Evolutionary conservation across 108 stramenopile species (phyloP), one percentile per base, ranked within the genome.

Genomic region (Cyclostephanos tholiformis): DNA sequence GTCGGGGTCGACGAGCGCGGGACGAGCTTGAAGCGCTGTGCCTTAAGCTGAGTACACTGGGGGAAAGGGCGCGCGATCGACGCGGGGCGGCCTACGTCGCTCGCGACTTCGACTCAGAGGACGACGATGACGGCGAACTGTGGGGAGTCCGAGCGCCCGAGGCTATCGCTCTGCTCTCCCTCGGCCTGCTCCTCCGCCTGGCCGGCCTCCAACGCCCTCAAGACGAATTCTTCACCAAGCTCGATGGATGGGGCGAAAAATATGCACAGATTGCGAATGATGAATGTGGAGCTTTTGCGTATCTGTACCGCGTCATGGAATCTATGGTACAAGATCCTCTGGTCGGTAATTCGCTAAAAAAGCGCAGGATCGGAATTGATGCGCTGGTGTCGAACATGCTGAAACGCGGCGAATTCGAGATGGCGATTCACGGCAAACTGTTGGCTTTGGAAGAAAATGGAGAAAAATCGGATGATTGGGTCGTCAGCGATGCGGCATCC

Each of bases 161-260:
- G 53, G 69, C 81, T 2, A 58, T 89, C 65, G 82, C 85, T 2
- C 53, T 86, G 23, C 76, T 91, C 38, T 75, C 88, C 27, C 86
- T 83, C 73, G 90, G 88, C 48, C 69, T 91, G 23, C 60, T 91
- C 35, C 76, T 88, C n/a, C 79, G 67, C 23, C 59, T 88, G 55
- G 83, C 83, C 10, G 56, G 75, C 29, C 49, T 25, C 27, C 70
- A 22, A 6, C 43, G 26, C 39, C 61, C 36, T 32, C 35, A 49
- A n/a, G 30, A 58, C 16, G 74, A 65, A 13, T 62, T 50, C 16
- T 50, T 62, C 4, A 41, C 36, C 48, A 50, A 66, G 56, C 20
- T 86, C 36, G 50, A 30, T 11, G 63, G 63, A 19, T 81, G 62
- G 60, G 87, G 87, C n/a, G 20, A 43, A 6, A 71, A 76, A 22